Conservation (phyloP, 352 stramenopile genomes). For the Phytophthora kernoviae region DNA sequence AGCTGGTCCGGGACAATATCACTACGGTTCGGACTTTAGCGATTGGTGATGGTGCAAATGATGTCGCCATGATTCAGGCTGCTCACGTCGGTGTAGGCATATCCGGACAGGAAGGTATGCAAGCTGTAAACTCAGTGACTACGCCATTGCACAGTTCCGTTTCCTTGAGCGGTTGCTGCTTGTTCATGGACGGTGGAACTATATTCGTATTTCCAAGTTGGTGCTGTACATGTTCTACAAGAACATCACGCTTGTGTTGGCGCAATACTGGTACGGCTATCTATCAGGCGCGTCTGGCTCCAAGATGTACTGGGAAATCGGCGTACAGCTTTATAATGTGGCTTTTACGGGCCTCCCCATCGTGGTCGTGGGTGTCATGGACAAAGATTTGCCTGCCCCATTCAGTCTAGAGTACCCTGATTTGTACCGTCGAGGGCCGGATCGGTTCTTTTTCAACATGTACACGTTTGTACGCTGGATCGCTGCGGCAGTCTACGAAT, state of each 20-base stretch:
- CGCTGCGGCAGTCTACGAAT: constrained; percentile 76
- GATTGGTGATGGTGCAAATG: constrained; percentile 94
- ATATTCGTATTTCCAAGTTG: constrained; percentile 91
- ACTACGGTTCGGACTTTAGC: constrained; percentile 69
- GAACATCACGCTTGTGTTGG: constrained; percentile 92
- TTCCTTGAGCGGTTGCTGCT: constrained; percentile 91
- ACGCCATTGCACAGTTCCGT: constrained; percentile 93
- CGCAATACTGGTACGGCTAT: constrained; percentile 92
- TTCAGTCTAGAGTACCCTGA: constrained; percentile 80
- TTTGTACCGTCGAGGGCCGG: constrained; percentile 72
- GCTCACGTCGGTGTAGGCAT: constrained; percentile 94
- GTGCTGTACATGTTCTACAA: constrained; percentile 96
- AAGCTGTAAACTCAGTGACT: constrained; percentile 95
- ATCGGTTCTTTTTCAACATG: constrained; percentile 80
- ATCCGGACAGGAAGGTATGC: constrained; percentile 93
- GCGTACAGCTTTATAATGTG: constrained; percentile 94
- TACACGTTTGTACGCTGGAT: constrained; percentile 85
- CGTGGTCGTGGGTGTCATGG: constrained; percentile 78
- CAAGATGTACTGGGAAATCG: constrained; percentile 87
- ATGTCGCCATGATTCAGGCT: constrained; percentile 95
- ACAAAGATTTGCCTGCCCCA: constrained; percentile 80
- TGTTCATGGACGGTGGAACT: constrained; percentile 93
- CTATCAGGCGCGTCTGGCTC: constrained; percentile 92
- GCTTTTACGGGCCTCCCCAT: constrained; percentile 94
- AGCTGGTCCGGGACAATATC: constrained; percentile 67